Conservation (phyloP, 805 yeast species). For the Saccharomycopsis sp. region DNA sequence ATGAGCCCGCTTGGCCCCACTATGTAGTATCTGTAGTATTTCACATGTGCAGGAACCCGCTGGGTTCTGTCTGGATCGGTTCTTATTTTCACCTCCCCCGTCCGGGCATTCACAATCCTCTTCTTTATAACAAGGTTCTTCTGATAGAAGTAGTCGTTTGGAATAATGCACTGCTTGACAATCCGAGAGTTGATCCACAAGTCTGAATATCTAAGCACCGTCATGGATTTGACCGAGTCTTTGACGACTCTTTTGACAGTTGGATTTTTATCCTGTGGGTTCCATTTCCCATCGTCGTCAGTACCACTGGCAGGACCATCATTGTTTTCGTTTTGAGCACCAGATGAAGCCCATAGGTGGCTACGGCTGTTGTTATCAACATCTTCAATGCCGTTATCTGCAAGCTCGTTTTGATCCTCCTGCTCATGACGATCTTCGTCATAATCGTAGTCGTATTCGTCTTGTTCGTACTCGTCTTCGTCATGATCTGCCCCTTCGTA, state of each 20-base stretch:
- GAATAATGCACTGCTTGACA: slow-evolving; percentile 5
- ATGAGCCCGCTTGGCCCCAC: slow-evolving; percentile 10
- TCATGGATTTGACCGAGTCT: slow-evolving; percentile 20
- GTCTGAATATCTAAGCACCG: slow-evolving; percentile 13
- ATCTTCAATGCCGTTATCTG: slow-evolving; percentile 20
- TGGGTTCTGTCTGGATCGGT: slow-evolving; percentile 6
- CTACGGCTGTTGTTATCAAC: too few species aligned
- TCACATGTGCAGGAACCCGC: slow-evolving; percentile 1
- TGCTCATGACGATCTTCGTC: slow-evolving; percentile 25
- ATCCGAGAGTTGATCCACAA: slow-evolving; percentile 17
- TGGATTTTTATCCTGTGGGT: slow-evolving; percentile 20
- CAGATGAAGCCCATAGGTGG: slow-evolving; percentile 22
- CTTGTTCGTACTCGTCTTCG: slow-evolving; percentile 26
- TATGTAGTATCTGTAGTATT: slow-evolving; percentile 7
- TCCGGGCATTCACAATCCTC: not conserved
- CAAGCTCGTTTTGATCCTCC: slow-evolving; percentile 28
- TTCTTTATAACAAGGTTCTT: not conserved
- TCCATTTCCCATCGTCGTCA: slow-evolving; percentile 20
- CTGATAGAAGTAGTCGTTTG: slow-evolving; percentile 4
- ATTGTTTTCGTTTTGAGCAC: slow-evolving; percentile 26
- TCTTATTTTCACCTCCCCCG: slow-evolving; percentile 7
- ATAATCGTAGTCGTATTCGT: slow-evolving; percentile 24
- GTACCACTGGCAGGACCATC: slow-evolving; percentile 25
- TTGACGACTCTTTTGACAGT: slow-evolving; percentile 17
- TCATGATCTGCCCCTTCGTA: slow-evolving; percentile 26